Base-by-base conservation (phyloP, 495 filamentous ascomycete species). In the Trichoderma reesei region DNA sequence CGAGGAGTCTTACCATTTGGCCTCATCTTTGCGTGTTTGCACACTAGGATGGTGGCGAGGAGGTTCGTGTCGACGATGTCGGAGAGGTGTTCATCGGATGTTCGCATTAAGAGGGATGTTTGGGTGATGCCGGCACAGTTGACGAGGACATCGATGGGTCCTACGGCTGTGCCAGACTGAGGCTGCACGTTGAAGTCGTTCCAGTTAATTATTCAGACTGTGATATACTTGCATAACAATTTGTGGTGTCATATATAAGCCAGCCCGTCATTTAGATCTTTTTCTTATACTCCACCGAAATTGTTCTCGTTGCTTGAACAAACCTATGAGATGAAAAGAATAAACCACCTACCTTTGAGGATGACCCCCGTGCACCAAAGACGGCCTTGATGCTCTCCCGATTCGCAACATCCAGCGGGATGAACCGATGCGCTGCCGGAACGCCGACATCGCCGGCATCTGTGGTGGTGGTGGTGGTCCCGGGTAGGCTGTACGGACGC, bases 101-200 rank as follows among this genome's bases (percentile, higher is more conserved):
- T 80, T 7, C 72, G 74, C 31, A 84, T 70, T 3, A 93, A 78
- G 2, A 90, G 78, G 1, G 76, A 79, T 7, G 74, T 76, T 36
- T 87, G 83, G 1, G 86, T 78, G 14, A 90, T 75, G 16, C 91
- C 91, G 0, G 91, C 91, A 16, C 86, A 86, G 71, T 92, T 93
- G 65, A 93, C 76, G 5, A 93, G 83, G 59, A 91, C 78, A 69
- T 91, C 84, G n/a, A 65, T 26, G 2, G 37, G 37, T 20, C 63
- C 63, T 3, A 60, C 18, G 36, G 60, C 11, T 3, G 36, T 14
- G 16, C 33, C 60, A 11, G 3, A 0, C 34, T 0, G 51, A 34
- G 51, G 51, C 20, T 31, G 10, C 14, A 18, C 13, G 10, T 34
- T 34, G 38, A 39, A 39, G 6, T 7, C 11, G 3, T 39, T 26